Evolutionary conservation across 768 basidiomycete genomes (phyloP), one percentile per base, ranked within the genome.

Genomic region (Amanita subjunquillea): DNA sequence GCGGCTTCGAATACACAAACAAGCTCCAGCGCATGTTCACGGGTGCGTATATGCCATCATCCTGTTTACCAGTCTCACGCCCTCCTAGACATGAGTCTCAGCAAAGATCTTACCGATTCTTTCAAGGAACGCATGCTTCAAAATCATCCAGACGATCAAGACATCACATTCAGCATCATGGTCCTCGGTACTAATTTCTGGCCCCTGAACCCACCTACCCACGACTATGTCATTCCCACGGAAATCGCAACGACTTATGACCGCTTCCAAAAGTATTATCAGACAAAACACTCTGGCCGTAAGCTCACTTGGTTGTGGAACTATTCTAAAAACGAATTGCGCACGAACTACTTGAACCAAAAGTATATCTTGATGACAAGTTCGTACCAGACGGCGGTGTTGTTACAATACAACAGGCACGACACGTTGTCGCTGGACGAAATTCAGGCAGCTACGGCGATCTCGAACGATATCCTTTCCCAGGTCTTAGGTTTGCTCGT

Each of bases 281-380:
- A 91, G 63, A 85, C 85, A 59, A 93, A 94, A 67, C 92, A 95
- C 68, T 90, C 87, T 1, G 95, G 95, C 8, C 87, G 96, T 54
- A 96, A 96, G 61, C 78, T 97, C 29, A 94, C 91, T 0, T 99
- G 96, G 95, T 70, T 98, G 6, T 99, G 96, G 96, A 95, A 97
- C 64, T 91, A 94, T 66, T 93, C 88, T 44, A 95, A 96, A 76
- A 95, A 94, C 69, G 96, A 98, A 64, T 78, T 99, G 40, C 83
- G 91, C 55, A 94, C 95, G 55, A 94, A 89, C 66, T 93, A 96
- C 69, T 75, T 91, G 50, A 87, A 85, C 63, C 91, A 92, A 67
- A 97, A 95, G 72, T 98, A 97, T 72, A 93, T 96, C 59, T 71
- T 98, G 63, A 91, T 94, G 85, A 93, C 91, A 54, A 94, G 90